These are phyloP conservation scores for Paratinospora sagittata DNA, from an alignment of 164 flowering plant genomes.

Conservation along the genomic window DNA sequence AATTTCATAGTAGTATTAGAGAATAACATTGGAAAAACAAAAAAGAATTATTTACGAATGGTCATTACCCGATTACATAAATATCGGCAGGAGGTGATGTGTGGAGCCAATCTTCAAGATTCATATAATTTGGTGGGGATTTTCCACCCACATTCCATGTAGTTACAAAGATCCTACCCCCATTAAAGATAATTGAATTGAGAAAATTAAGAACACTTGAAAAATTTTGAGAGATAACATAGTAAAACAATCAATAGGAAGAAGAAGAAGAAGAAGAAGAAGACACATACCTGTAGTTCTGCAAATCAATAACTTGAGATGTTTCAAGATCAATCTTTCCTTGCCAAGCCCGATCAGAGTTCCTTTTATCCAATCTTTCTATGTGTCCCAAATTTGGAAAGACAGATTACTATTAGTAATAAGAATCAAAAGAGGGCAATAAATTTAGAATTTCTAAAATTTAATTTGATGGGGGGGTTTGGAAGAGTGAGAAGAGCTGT, in stretches of 20 bases:
- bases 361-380: slow-evolving; percentile 50
- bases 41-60: not conserved
- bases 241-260: not conserved
- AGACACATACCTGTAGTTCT: slow-evolving; percentile 23
- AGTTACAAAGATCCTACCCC: slow-evolving; percentile 31
- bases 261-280: not conserved
- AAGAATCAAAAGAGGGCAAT: slow-evolving; percentile 1
- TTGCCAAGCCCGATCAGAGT: slow-evolving; percentile 19
- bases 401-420: not conserved
- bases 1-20: not conserved
- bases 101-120: slow-evolving; percentile 37
- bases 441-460: slow-evolving; percentile 2
- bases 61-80: slow-evolving; percentile 35
- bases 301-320: slow-evolving; percentile 25
- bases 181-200: not conserved
- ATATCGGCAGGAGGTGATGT: slow-evolving; percentile 35
- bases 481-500: not conserved
- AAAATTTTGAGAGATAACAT: slow-evolving; percentile 2
- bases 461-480: not conserved
- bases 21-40: not conserved
- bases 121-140: slow-evolving; percentile 33
- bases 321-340: slow-evolving; percentile 23
- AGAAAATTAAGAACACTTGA: not conserved
- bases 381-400: slow-evolving; percentile 26
- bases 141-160: slow-evolving; percentile 42